These are phyloP conservation scores for Tritrichomonas foetus DNA, from an alignment of 208 protist species.

Conservation along the genomic window DNA sequence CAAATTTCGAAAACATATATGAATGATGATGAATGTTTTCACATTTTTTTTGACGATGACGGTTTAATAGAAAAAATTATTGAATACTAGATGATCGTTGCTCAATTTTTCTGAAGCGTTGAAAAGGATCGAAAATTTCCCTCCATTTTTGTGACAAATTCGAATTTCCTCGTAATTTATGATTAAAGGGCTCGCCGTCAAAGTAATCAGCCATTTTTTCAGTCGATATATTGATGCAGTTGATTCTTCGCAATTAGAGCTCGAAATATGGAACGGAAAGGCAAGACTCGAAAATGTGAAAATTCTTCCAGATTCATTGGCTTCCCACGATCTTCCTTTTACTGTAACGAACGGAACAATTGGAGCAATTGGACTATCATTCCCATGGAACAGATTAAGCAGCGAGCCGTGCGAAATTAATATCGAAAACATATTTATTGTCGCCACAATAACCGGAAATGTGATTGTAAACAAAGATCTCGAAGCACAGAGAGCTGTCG, in stretches of 20 bases:
- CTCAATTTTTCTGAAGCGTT: background rate
- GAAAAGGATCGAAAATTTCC: background rate
- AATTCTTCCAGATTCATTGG: background rate
- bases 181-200: background rate
- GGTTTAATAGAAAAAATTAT: too few relatives aligned
- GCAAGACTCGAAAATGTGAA: background rate
- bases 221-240: background rate
- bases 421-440: background rate
- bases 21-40: too few relatives aligned
- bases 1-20: too few relatives aligned
- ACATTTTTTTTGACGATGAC: too few relatives aligned
- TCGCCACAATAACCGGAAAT: background rate
- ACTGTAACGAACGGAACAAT: background rate
- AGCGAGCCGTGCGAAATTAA: background rate
- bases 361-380: background rate
- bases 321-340: background rate
- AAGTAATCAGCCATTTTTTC: background rate
- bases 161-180: too few relatives aligned
- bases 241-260: background rate
- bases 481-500: background rate
- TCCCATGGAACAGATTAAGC: background rate
- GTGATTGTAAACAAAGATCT: background rate
- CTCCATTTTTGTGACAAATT: background rate
- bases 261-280: background rate
- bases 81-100: too few relatives aligned